phyloP scores from a whole-genome alignment of 2,329 filamentous ascomycete genomes.

The Talaromyces rugulosus region DNA sequence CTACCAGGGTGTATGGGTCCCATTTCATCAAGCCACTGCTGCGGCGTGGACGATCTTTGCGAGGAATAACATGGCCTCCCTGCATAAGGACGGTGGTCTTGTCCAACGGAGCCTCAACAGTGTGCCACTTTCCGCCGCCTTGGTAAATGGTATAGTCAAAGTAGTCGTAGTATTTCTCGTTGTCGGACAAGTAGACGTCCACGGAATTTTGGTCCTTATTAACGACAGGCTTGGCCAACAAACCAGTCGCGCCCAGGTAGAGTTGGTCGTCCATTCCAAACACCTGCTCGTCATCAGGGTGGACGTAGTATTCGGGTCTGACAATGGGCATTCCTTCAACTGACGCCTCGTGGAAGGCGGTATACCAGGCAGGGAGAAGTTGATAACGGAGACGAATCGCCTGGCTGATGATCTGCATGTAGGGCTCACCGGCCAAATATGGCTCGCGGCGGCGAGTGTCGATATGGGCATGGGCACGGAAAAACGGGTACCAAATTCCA shows the following conservation, averaged over 20 bases:
- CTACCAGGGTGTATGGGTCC: slow-evolving; percentile 89
- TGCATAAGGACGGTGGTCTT: slow-evolving; percentile 88
- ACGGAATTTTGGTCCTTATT: slow-evolving; percentile 67
- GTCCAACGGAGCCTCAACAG: slow-evolving; percentile 72
- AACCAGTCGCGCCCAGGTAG: slow-evolving; percentile 80
- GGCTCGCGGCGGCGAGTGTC: slow-evolving; percentile 92
- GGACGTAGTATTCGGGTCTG: slow-evolving; percentile 87
- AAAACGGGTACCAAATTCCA: slow-evolving; percentile 96
- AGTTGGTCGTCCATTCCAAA: slow-evolving; percentile 90
- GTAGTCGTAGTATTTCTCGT: slow-evolving; percentile 92
- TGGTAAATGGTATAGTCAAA: slow-evolving; percentile 78
- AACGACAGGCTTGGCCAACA: slow-evolving; percentile 89
- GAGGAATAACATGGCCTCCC: slow-evolving; percentile 85
- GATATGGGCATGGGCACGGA: slow-evolving; percentile 95
- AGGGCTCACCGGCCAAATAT: slow-evolving; percentile 79
- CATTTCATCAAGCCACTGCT: slow-evolving; percentile 86
- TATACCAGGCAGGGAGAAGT: slow-evolving; percentile 92
- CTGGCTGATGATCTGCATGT: slow-evolving; percentile 79
- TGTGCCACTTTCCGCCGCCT: slow-evolving; percentile 65
- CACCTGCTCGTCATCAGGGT: slow-evolving; percentile 80
- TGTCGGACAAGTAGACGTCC: slow-evolving; percentile 82
- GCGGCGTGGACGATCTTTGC: slow-evolving; percentile 80
- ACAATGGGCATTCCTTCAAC: slow-evolving; percentile 81
- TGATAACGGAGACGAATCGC: slow-evolving; percentile 85
- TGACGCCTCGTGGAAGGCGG: slow-evolving; percentile 87